Base-by-base conservation (phyloP, 2,329 filamentous ascomycete species). In the Zymoseptoria ardabiliae region DNA sequence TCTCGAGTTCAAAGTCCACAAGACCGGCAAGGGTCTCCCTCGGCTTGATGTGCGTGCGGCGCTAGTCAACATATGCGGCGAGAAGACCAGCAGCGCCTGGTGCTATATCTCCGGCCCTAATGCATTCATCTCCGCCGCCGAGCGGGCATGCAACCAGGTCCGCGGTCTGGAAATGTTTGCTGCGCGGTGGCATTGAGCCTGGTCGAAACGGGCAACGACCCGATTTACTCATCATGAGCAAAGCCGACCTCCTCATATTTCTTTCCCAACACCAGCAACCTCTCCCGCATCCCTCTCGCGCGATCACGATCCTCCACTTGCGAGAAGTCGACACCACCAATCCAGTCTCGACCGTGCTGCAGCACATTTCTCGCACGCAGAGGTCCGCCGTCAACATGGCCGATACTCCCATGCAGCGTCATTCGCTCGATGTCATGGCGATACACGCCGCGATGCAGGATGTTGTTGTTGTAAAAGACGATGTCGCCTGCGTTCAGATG, bases 391-490 rank as follows among this genome's bases (percentile, higher is more conserved):
- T 55, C 55, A 45, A 61, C 59, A 52, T 59, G 56, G 7, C 61
- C 61, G 41, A 63, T 61, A 28, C 59, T 61, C 2, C 61, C 61
- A 41, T 61, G 60, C 45, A 61, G 48, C 28, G 60, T 59, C 57
- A 59, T 56, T 9, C 88, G 76, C 74, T 89, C 85, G 65, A 77
- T 81, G 1, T 45, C 66, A 9, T 74, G 72, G 63, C 80, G 76
- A 71, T 91, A 91, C 23, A 83, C 82, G 1, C 87, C 88, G 4
- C 87, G 77, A 69, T 91, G 88, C 63, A 95, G 72, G 64, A 96
- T 94, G 72, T 96, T 94, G 70, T 91, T 94, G 73, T 95, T 85
- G 71, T 96, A 95, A 68, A 96, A 95, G 48, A 88, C 89, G 13
- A 88, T 84, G 74, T 95, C 90, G 0, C 91, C 91, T 0, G 89